phyloP scores from a whole-genome alignment of 176 grass and related monocot species.

The Dactylis glomerata region DNA sequence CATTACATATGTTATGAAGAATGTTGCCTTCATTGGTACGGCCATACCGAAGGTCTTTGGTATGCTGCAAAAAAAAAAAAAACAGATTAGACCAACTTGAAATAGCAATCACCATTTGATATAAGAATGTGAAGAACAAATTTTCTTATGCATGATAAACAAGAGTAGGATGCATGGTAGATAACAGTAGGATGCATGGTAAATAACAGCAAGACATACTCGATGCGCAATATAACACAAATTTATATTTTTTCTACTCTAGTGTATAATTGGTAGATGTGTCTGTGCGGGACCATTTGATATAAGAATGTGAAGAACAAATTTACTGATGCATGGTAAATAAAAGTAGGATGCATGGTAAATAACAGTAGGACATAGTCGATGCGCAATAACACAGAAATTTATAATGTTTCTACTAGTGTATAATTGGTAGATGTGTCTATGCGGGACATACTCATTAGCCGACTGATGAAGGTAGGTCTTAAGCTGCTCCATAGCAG shows the following conservation, averaged over 20 bases:
- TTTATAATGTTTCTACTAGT: neutral
- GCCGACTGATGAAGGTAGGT: constrained; percentile 62
- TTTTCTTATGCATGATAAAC: neutral
- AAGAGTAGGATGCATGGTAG: too few species aligned
- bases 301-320: too few species aligned
- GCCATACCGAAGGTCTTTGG: constrained; percentile 61
- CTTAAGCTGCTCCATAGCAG: constrained; percentile 87
- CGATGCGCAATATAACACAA: too few species aligned
- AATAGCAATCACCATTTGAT: neutral
- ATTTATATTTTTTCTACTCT: too few species aligned
- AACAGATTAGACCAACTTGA: neutral
- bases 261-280: too few species aligned
- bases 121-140: neutral
- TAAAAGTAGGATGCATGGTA: too few species aligned
- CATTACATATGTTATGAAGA: constrained; percentile 96
- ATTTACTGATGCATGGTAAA: too few species aligned
- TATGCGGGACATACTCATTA: constrained; percentile 61
- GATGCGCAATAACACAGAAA: neutral
- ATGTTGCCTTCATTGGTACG: constrained; percentile 91
- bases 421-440: neutral
- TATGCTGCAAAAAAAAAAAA: constrained; percentile 42
- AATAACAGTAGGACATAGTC: neutral
- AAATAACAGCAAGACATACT: too few species aligned
- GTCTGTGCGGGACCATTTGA: too few species aligned
- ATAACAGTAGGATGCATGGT: too few species aligned